Base-by-base conservation (phyloP, 2,329 filamentous ascomycete genomes). In the Aspergillus brasiliensis region DNA sequence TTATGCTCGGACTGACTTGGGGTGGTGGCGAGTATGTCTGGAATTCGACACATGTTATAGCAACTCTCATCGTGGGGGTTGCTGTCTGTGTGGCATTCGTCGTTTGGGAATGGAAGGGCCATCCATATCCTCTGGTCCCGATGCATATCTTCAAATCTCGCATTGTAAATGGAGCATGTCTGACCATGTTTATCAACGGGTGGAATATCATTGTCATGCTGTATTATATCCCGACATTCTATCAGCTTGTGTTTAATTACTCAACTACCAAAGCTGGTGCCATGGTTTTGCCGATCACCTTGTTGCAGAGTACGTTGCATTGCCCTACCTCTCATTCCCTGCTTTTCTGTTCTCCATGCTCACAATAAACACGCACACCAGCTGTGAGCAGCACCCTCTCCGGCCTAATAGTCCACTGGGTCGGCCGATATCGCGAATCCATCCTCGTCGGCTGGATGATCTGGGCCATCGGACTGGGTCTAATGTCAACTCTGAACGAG, bases 211-310 rank as follows among this genome's bases (percentile, higher is more conserved):
- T 85, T 23, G 80, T 84, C n/a, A 83, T 86, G 62, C 70, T 87
- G 2, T 88, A 87, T 70, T 88, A 84, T 65, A 75, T 88, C 2
- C 86, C 86, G 0, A 77, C 87, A 0, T 88, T 86, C 67, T 84
- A 84, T 47, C 85, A 88, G 67, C 83, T 86, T 56, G 83, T 82
- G 1, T 78, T 81, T 21, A 71, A 73, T 17, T 76, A 77, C 51
- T 76, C 73, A 2, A 75, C 80, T 0, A 64, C 81, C 1, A 75
- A 74, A 17, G 83, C 85, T 0, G 86, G 83, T 0, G 75, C 77
- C 2, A 75, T 86, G 51, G 75, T 81, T 3, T 73, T 85, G 10
- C 80, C 83, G 0, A 75, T 87, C 31, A 80, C 84, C 2, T 69
- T 78, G 27, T 69, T 76, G 31, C 82, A 87, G 58, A 74, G 73